Base-by-base conservation (phyloP, 129 eudicot species). In the Artemisia annua region DNA sequence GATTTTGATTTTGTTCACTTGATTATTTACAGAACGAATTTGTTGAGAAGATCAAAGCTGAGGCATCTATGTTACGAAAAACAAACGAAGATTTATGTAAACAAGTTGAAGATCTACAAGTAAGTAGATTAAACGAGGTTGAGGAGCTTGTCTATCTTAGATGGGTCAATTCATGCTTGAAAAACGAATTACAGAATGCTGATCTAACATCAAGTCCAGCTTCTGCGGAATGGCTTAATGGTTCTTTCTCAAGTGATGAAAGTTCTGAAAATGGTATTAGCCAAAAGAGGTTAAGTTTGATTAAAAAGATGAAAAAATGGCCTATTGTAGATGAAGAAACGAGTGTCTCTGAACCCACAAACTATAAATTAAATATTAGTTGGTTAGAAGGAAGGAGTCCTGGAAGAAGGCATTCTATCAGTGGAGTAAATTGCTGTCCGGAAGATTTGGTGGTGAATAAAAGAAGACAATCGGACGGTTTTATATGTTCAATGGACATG, bases 101-200 rank as follows among this genome's bases (percentile, higher is more conserved):
- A 73, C 98, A 92, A 85, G 98, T 92, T 49, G 98, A 92, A 77
- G 91, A 89, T 70, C 86, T 89, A 69, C 98, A 92, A 85, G 76
- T 89, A 77, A 92, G 86, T 66, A 77, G 95, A 49, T 79, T 92
- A 63, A 92, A 89, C 57, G 98, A 92, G 80, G 96, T 92, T 49
- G 98, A 92, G 70, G 98, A 92, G 80, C 95, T 89, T 59, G 96
- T 82, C 32, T 92, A 92, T 66, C 78, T 92, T 48, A 80, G 90
- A 64, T 92, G 98, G 98, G 95, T 92, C 46, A 92, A 92, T 72
- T 82, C 98, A 3, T 86, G 95, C 76, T 83, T 92, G 15, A 81
- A 88, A 55, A 83, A 83, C n/a, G 98, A 92, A 83, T 72, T 92
- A 57, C 89, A 78, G 30, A 82, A 75, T 71, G 66, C 76, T 16